Percentiles rank a stretch among this genome's conserved stretches.
These are phyloP conservation scores for Metschnikowia henanensis DNA, from an alignment of 805 yeast species.

Conservation along the genomic window DNA sequence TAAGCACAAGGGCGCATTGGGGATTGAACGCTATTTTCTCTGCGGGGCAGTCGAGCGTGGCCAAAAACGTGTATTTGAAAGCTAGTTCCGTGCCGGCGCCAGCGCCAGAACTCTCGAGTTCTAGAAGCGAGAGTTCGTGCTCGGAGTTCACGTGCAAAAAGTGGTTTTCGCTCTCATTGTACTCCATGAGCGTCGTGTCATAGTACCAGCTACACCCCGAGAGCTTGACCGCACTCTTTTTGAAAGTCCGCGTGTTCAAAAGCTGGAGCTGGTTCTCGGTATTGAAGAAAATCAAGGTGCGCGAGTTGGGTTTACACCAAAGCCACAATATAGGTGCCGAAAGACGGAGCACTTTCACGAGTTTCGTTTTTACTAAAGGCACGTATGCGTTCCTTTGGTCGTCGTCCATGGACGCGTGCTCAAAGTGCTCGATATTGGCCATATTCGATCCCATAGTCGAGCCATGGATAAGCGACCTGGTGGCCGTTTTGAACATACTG, in stretches of 20 bases:
- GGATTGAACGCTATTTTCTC: constrained; percentile 17
- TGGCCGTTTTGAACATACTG: constrained; percentile 31
- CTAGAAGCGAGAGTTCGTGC: constrained; percentile 26
- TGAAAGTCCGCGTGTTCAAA: constrained; percentile 32
- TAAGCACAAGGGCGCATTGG: constrained; percentile 13
- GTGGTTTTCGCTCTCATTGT: constrained; percentile 25
- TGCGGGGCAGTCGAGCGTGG: constrained; percentile 5
- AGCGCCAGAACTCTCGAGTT: constrained; percentile 10
- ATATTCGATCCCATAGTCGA: constrained; percentile 20
- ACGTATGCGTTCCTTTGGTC: constrained; percentile 28
- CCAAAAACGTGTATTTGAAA: constrained; percentile 7
- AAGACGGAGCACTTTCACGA: constrained; percentile 35
- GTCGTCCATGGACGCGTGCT: constrained; percentile 31
- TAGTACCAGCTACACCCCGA: constrained; percentile 32
- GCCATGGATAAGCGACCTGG: constrained; percentile 33
- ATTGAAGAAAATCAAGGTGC: constrained; percentile 35
- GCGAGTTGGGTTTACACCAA: constrained; percentile 42
- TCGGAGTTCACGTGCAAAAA: constrained; percentile 29
- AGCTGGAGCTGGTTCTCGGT: constrained; percentile 30
- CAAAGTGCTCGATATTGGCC: constrained; percentile 37
- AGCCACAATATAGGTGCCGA: constrained; percentile 29
- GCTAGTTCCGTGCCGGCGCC: neutral
- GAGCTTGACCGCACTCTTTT: constrained; percentile 27
- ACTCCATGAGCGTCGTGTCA: constrained; percentile 24
- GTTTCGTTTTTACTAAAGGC: constrained; percentile 27